Base-by-base conservation (phyloP, 495 filamentous ascomycete genomes). In the Penicillium cinerascens region DNA sequence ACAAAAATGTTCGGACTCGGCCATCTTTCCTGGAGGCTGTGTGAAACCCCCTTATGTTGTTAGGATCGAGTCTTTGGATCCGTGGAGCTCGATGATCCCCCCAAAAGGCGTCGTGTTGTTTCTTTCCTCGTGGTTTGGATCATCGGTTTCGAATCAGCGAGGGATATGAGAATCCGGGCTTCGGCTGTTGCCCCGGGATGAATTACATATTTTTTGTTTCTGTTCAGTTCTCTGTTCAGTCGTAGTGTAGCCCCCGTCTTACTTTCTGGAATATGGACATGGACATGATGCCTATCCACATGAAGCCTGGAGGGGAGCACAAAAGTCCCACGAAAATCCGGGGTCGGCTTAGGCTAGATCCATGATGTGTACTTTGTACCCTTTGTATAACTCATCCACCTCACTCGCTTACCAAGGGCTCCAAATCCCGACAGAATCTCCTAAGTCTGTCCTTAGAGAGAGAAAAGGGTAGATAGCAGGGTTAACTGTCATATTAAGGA, bases 101-200 rank as follows among this genome's bases (percentile, higher is more conserved):
- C 42, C 29, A 55, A 58, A 60, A 51, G 62, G 59, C 62, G 62
- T 65, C 61, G 59, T 57, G 53, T 59, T 61, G 54, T 59, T 58
- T 61, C 44, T 51, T 59, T 57, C 42, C 53, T 49, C 56, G 33
- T 61, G 46, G 54, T 56, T 56, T 60, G 61, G 53, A 50, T 64
- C 52, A 62, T 62, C 59, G 41, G 55, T 52, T 57, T 45, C 41
- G 47, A 52, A 52, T 50, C 36, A 62, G 55, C 53, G 49, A 56
- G 63, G 63, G 56, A 63, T 58, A 65, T 63, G 60, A 63, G 54
- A 66, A 63, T 54, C 54, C 59, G 63, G 63, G 57, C 52, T 65
- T 56, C 53, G 59, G 56, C 56, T 63, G 57, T 53, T 59, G 52
- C 49, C 60, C 60, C 44, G 60, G 60, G 38, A 66, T 61, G 63